Percentiles rank a stretch among this genome's conserved stretches.
Conservation (phyloP, 305 asterid genomes). For the Fraxinus latifolia region DNA sequence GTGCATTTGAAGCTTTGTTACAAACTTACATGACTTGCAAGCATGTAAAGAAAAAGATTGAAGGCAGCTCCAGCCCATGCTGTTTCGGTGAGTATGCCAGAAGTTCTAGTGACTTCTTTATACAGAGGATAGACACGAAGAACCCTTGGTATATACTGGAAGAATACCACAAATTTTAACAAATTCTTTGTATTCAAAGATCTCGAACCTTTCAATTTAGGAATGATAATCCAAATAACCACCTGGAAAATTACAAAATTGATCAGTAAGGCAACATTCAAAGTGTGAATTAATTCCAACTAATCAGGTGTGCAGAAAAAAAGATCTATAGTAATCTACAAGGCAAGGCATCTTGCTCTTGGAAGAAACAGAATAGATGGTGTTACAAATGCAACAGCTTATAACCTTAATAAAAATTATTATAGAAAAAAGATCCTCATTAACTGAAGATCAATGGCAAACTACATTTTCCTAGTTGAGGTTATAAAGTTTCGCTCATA, state of each 20-base stretch:
- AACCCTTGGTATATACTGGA: conserved; percentile 64
- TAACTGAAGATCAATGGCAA: background rate
- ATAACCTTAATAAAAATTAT: background rate
- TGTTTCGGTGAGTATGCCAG: conserved; percentile 66
- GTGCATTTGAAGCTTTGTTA: conserved; percentile 12
- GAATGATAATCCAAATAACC: conserved; percentile 49
- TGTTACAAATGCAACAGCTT: background rate
- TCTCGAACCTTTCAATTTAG: conserved; percentile 46
- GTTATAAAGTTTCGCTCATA: background rate
- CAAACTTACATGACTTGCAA: conserved; percentile 66
- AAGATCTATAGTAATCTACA: background rate
- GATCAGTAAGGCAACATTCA: conserved; percentile 1
- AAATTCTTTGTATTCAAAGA: conserved; percentile 55
- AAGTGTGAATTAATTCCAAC: conserved; percentile 2
- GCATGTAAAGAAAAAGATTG: conserved; percentile 70
- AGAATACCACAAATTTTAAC: conserved; percentile 51
- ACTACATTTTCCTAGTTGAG: background rate
- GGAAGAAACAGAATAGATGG: background rate
- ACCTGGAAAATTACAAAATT: conserved; percentile 38
- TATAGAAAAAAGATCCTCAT: background rate
- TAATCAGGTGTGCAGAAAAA: background rate
- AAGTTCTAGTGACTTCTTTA: conserved; percentile 57
- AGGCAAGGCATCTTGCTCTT: background rate
- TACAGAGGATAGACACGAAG: conserved; percentile 60
- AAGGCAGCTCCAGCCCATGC: conserved; percentile 83